Percentiles rank a stretch among this genome's conserved stretches.
Conservation (phyloP, 2,329 filamentous ascomycete genomes). For the Colletotrichum tropicicola region DNA sequence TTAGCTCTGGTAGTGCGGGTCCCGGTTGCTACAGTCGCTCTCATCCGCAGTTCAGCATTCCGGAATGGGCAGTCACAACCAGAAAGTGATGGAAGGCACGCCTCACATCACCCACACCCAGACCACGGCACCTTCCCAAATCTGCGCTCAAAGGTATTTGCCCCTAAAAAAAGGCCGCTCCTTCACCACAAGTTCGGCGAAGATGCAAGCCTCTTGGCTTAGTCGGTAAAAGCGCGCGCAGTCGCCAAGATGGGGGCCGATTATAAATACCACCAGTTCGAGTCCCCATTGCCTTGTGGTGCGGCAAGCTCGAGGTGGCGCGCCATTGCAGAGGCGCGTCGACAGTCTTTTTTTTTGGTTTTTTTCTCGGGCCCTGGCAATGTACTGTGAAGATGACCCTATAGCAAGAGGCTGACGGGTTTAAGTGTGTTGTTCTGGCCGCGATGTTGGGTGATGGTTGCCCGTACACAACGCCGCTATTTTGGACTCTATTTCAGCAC, state of each 20-base stretch:
- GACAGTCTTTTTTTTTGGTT: neutral
- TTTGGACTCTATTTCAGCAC: no score
- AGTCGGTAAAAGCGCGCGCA: conserved; percentile 1
- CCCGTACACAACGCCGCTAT: no score
- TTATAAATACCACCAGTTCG: conserved; percentile 5
- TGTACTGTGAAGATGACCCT: no score
- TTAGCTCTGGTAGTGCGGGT: no score
- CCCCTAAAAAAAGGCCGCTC: neutral
- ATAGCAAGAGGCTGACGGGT: no score
- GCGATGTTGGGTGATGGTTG: no score
- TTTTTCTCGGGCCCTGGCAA: neutral
- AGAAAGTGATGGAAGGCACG: no score
- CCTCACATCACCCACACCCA: neutral
- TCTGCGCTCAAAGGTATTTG: neutral
- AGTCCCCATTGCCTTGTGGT: conserved; percentile 1
- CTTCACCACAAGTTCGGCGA: neutral
- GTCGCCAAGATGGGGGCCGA: neutral
- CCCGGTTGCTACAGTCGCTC: no score
- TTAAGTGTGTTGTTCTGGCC: no score
- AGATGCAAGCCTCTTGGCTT: neutral
- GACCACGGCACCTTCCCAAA: neutral
- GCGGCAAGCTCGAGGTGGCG: neutral
- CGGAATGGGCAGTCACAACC: no score
- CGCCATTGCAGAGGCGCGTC: neutral
- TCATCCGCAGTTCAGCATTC: no score